Evolutionary conservation across 73 alveolate genomes (phyloP).

Genomic region (Symbiodinium pilosum): DNA sequence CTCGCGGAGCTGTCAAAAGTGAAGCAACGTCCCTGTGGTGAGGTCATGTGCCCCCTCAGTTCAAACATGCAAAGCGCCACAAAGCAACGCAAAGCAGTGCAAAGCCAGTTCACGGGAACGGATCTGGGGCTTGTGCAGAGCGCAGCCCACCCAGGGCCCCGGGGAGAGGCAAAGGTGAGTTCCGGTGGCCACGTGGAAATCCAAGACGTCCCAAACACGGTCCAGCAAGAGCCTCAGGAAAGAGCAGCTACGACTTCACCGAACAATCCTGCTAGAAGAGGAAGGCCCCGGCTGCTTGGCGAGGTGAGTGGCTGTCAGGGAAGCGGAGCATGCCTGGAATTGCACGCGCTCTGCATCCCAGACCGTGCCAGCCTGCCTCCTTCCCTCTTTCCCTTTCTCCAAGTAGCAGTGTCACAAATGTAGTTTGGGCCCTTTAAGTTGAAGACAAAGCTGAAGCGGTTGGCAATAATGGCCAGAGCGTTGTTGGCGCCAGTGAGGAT

Average conservation of each 20-base stretch:
- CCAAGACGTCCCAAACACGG: slow-evolving; percentile 69
- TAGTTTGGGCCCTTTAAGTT: slow-evolving; percentile 81
- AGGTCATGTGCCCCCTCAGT: slow-evolving; percentile 58
- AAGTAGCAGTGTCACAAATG: slow-evolving; percentile 40
- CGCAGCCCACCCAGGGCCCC: slow-evolving; percentile 89
- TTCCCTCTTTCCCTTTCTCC: neutral
- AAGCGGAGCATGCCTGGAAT: slow-evolving; percentile 42
- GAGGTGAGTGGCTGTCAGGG: slow-evolving; percentile 74
- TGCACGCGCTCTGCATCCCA: neutral
- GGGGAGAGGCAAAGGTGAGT: slow-evolving; percentile 87
- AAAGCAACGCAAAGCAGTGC: neutral
- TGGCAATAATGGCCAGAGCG: slow-evolving; percentile 89
- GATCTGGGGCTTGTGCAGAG: neutral
- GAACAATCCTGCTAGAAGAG: neutral
- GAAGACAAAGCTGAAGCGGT: slow-evolving; percentile 91
- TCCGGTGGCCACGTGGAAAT: slow-evolving; percentile 82
- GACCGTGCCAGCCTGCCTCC: neutral
- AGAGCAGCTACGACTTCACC: neutral
- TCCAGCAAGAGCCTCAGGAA: neutral
- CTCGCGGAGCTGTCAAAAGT: slow-evolving; percentile 73
- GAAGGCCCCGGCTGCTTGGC: slow-evolving; percentile 36
- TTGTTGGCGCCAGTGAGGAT: slow-evolving; percentile 38
- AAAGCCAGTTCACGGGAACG: neutral
- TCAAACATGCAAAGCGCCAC: neutral
- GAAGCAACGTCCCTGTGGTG: slow-evolving; percentile 76